Base-by-base conservation (phyloP, 2,329 filamentous ascomycete species). In the Monilinia laxa region DNA sequence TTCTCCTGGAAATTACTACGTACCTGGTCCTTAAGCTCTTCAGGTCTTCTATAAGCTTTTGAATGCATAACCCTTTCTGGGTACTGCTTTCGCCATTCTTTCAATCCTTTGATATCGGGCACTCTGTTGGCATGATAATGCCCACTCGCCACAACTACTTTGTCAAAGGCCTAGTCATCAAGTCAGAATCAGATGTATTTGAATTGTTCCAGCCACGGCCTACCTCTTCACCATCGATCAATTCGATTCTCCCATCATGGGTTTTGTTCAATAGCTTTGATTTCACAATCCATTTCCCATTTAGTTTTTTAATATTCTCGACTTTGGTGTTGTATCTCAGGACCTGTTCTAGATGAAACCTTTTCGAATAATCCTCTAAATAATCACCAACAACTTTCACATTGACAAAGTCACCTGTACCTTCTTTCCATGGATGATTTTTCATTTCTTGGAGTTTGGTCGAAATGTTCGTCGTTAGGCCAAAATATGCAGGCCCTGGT, bases 1-100 rank as follows among this genome's bases (percentile, higher is more conserved):
- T 45, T 35, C 31, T 25, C 25, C 7, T 45, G 6, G 4, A 31
- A 16, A 31, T 25, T 16, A 57, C 45, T 58, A 38, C 60, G 38
- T 63, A 72, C 72, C 65, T 88, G 85, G 47, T 80, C 81, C 4
- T 75, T 75, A 72, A 87, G 92, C 0, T 79, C 74, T 20, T 86
- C 81, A 0, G 90, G 85, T 0, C 78, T 82, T 11, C 90, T 84
- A 72, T 92, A 95, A 69, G 84, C 84, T 74, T 93, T 94, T 0
- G 91, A 92, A 73, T 91, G 89, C 4, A 81, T 81, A 25, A 91
- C 81, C 4, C 78, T 73, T 0, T 79, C 79, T 0, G 85, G 84
- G 69, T 84, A 86, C 4, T 73, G 71, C 14, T 76, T 63, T 72
- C 88, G 85, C 85, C 85, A 90, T 20, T 79, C 79, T 35, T 79